Percentiles rank a stretch among this genome's conserved stretches.
These are phyloP conservation scores for Ascochyta viciae-villosae DNA, from an alignment of 2,329 filamentous ascomycete species.

Conservation along the genomic window DNA sequence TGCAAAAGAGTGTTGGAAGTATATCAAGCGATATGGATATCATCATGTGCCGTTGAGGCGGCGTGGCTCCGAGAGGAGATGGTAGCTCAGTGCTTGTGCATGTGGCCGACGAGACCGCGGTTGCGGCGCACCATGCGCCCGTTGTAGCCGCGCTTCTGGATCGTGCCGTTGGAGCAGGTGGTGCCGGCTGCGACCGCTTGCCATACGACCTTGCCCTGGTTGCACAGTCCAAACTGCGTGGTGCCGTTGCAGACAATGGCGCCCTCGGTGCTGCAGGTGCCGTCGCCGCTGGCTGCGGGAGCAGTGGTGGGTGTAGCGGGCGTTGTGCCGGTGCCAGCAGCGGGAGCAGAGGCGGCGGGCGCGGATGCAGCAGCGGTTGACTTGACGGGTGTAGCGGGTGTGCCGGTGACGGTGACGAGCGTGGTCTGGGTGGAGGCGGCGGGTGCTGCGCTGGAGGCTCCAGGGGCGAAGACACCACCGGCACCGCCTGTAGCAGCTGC, in stretches of 20 bases:
- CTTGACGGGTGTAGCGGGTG: conserved; percentile 21
- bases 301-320: conserved; percentile 18
- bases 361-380: conserved; percentile 3
- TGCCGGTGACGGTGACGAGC: conserved; percentile 37
- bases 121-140: conserved; percentile 40
- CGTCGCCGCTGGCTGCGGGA: background rate
- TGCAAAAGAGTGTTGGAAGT: conserved; percentile 2
- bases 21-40: conserved; percentile 18
- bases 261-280: conserved; percentile 43
- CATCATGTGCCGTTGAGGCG: background rate
- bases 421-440: conserved; percentile 37
- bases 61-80: background rate
- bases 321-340: conserved; percentile 16
- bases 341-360: conserved; percentile 5
- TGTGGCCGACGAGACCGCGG: conserved; percentile 13
- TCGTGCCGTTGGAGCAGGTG: conserved; percentile 51
- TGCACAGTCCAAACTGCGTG: conserved; percentile 53
- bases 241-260: conserved; percentile 51
- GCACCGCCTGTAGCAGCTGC: conserved; percentile 25
- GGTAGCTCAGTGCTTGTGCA: conserved; percentile 14
- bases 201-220: conserved; percentile 51
- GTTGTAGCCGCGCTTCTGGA: conserved; percentile 44
- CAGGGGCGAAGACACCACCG: conserved; percentile 44
- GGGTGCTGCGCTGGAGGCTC: conserved; percentile 33
- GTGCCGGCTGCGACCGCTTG: conserved; percentile 55